phyloP scores from a whole-genome alignment of 345 rosid genomes.

The Syzygium aromaticum region DNA sequence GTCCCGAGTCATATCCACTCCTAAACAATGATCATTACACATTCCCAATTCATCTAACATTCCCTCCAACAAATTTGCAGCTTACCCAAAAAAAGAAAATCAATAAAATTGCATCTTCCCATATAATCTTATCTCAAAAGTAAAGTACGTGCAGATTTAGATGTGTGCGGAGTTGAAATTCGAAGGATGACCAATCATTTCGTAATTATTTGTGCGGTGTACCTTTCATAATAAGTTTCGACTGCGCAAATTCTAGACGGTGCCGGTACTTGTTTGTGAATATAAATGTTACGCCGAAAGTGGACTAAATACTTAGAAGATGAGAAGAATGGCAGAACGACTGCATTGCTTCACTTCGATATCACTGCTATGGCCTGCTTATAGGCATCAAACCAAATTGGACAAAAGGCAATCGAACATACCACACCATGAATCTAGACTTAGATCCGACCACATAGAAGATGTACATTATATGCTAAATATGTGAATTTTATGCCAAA shows the following conservation, averaged over 20 bases:
- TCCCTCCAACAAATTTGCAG: neutral
- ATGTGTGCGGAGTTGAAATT: too few relatives aligned
- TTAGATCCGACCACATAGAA: neutral
- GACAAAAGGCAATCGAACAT: neutral
- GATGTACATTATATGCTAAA: neutral
- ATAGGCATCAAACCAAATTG: fast-evolving
- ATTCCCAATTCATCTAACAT: neutral
- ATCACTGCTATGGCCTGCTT: neutral
- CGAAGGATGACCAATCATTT: neutral
- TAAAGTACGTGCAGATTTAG: too few relatives aligned
- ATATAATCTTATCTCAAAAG: neutral
- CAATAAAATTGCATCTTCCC: neutral
- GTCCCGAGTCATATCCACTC: neutral
- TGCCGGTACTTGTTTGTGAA: neutral
- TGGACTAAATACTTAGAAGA: neutral
- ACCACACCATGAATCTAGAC: neutral
- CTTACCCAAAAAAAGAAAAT: neutral
- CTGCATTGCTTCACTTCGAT: neutral
- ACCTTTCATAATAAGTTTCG: neutral
- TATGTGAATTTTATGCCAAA: neutral
- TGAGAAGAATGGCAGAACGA: neutral
- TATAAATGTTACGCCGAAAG: neutral
- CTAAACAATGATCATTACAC: neutral
- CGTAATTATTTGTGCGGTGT: neutral
- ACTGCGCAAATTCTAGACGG: neutral